Evolutionary conservation across 1,139 yeast genomes (phyloP).

Genomic region (Candida tropicalis): DNA sequence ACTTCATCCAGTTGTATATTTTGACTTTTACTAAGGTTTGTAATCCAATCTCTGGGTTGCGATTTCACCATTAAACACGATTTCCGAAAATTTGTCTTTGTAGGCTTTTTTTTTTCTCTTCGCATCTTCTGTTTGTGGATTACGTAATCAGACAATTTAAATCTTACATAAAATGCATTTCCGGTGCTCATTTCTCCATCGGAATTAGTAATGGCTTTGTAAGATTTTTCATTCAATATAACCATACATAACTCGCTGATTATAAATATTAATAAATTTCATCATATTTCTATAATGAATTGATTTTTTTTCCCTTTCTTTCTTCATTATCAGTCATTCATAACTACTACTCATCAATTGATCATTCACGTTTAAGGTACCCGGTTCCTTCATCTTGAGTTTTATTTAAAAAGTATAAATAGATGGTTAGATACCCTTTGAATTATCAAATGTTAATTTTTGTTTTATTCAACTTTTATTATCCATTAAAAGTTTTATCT

Average conservation of each 20-base stretch:
- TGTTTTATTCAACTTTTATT: slow-evolving; percentile 10
- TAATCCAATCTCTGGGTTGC: neutral
- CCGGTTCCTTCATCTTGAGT: neutral
- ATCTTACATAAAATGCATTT: neutral
- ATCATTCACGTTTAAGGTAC: neutral
- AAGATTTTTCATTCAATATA: neutral
- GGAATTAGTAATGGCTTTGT: slow-evolving; percentile 5
- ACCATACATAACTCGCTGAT: neutral
- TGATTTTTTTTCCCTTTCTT: neutral
- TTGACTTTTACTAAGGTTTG: neutral
- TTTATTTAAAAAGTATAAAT: slow-evolving; percentile 14
- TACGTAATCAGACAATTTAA: too few species aligned
- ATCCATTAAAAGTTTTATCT: slow-evolving; percentile 10
- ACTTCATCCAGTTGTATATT: neutral
- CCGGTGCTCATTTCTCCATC: neutral
- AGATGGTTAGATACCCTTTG: slow-evolving; percentile 13
- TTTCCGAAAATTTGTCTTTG: too few species aligned
- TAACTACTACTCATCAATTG: neutral
- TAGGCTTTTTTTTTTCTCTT: neutral
- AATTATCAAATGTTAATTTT: slow-evolving; percentile 13
- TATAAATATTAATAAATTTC: slow-evolving; percentile 6
- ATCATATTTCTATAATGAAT: neutral
- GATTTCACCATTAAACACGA: neutral
- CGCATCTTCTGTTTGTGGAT: too few species aligned
- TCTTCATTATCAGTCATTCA: neutral